Conservation (phyloP, 2,329 filamentous ascomycete genomes). For the Aspergillus fischeri region DNA sequence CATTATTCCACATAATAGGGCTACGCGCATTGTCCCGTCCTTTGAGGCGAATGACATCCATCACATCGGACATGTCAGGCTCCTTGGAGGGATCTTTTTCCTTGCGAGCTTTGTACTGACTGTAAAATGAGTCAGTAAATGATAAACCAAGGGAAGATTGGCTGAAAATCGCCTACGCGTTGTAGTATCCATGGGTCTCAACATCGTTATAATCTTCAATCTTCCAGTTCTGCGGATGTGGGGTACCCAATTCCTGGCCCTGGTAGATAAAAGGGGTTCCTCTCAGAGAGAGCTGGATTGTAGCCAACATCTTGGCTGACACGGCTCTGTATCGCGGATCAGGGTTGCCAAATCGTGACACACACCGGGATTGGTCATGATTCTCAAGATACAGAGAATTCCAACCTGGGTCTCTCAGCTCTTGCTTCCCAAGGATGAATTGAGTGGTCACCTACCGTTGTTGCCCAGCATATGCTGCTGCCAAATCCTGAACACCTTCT, state of each 20-base stretch:
- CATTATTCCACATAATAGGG: constrained; percentile 62
- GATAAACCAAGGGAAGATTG: constrained; percentile 41
- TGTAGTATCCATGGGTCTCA: constrained; percentile 48
- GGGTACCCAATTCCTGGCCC: constrained; percentile 57
- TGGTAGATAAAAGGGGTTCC: constrained; percentile 57
- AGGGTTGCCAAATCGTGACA: constrained; percentile 50
- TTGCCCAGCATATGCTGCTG: constrained; percentile 18
- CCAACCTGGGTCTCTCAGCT: constrained; percentile 40
- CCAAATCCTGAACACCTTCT: constrained; percentile 10
- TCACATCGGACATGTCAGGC: constrained; percentile 13
- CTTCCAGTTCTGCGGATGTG: constrained; percentile 48
- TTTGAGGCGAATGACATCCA: constrained; percentile 13
- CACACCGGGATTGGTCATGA: constrained; percentile 56
- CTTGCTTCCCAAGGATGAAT: neutral
- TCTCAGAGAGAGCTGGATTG: constrained; percentile 44
- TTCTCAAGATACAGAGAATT: constrained; percentile 60
- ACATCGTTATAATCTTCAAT: constrained; percentile 39
- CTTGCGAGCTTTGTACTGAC: constrained; percentile 11
- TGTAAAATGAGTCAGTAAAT: neutral
- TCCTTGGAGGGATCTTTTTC: constrained; percentile 7
- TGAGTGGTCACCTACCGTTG: constrained; percentile 5
- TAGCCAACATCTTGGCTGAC: constrained; percentile 51
- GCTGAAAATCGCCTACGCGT: constrained; percentile 42
- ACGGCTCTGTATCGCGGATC: constrained; percentile 40
- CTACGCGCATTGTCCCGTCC: constrained; percentile 59